Base-by-base conservation (phyloP, 2,329 filamentous ascomycete species). In the Westerdykella ornata region DNA sequence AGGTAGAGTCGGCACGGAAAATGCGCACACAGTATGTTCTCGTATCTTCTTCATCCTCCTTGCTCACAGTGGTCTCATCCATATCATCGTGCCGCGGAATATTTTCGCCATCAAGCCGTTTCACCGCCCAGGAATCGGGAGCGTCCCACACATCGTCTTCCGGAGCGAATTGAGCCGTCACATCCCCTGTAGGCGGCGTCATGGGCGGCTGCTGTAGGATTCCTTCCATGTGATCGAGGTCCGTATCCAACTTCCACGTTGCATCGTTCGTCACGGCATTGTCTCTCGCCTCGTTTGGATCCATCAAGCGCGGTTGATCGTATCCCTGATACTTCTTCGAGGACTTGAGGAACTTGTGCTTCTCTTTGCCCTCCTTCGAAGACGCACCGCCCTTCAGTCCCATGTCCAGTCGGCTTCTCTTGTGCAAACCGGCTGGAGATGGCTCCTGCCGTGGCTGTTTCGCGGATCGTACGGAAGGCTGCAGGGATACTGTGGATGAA, bases 91-190 rank as follows among this genome's bases (percentile, higher is more conserved):
- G 51, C n/a, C 74, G 57, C 11, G 69, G 65, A 38, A 74, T 71
- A 47, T 76, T 76, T 41, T 87, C 84, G 52, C 88, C 82, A 6
- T 77, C 78, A 30, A 71, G 68, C 43, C 81, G 82, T 52, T 85
- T 86, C 18, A 97, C 90, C 38, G 86, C 88, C 92, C 92, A 98
- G 62, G 89, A 96, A 64, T 97, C 90, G 1, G 92, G 90, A 3
- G 89, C 89, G 63, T 94, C 86, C 90, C 90, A 98, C 3, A 82
- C 81, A 30, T 38, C 49, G 13, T 51, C 54, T 14, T 67, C 62
- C 48, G 71, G 66, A 51, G 74, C 51, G 62, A 51, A 80, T 82
- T 60, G 19, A 48, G 62, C 59, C 40, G 63, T 65, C n/a, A 68
- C 58, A 5, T 73, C 70, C 16, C 60, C 62, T 11, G 59, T 59